Conservation (phyloP, 768 basidiomycete species). For the Candolleomyces efflorescens region DNA sequence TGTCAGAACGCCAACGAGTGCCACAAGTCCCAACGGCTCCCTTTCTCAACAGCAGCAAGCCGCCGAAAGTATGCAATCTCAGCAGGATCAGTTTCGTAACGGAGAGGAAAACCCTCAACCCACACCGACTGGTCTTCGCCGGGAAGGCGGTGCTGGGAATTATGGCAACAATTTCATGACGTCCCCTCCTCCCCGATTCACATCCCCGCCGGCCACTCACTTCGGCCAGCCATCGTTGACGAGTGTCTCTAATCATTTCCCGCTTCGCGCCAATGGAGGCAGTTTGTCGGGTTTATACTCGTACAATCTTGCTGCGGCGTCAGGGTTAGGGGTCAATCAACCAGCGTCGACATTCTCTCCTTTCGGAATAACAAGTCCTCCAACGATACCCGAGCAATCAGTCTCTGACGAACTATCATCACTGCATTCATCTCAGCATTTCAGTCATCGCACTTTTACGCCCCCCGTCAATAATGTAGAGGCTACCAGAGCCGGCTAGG, state of each 20-base stretch:
- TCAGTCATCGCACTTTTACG: conserved; percentile 26
- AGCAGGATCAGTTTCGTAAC: conserved; percentile 14
- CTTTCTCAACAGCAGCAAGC: conserved; percentile 39
- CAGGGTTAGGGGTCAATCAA: conserved; percentile 15
- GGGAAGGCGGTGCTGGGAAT: conserved; percentile 13
- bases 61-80: conserved; percentile 27
- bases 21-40: conserved; percentile 31
- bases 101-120: conserved; percentile 13
- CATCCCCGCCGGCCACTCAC: conserved; percentile 22
- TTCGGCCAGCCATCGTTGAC: conserved; percentile 28
- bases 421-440: conserved; percentile 30
- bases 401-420: conserved; percentile 27
- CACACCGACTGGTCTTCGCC: conserved; percentile 14
- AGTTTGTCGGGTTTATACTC: conserved; percentile 19
- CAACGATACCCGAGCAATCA: conserved; percentile 34
- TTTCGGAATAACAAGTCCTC: conserved; percentile 30
- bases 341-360: conserved; percentile 30
- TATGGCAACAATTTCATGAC: conserved; percentile 31
- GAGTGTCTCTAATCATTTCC: conserved; percentile 28
- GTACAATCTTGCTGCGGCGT: conserved; percentile 21
- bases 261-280: conserved; percentile 27
- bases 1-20: conserved; percentile 74
- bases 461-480: conserved; percentile 37
- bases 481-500: conserved; percentile 42
- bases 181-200: conserved; percentile 44